Percentiles rank a stretch among this genome's conserved stretches.
These are phyloP conservation scores for Hura crepitans DNA, from an alignment of 441 rosid species.

Conservation along the genomic window DNA sequence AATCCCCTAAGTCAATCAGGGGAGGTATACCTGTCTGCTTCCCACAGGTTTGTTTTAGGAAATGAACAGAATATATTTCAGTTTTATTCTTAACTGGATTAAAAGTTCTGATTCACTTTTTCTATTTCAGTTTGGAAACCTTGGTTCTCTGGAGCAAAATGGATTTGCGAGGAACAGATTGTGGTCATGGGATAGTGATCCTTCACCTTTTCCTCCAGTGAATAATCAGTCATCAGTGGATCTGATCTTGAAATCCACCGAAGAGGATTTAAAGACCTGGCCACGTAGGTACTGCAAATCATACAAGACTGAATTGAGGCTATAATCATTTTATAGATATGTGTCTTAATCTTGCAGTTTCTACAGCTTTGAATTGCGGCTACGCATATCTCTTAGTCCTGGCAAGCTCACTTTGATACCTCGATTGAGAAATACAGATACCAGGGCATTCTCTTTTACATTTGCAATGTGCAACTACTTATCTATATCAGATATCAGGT, in stretches of 20 bases:
- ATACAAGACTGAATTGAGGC: neutral
- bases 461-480: constrained; percentile 88
- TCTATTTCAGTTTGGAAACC: constrained; percentile 59
- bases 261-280: constrained; percentile 84
- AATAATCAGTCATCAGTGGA: constrained; percentile 52
- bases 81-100: neutral
- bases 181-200: constrained; percentile 72
- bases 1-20: constrained; percentile 65
- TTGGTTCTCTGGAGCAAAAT: constrained; percentile 68
- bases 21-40: constrained; percentile 96
- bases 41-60: constrained; percentile 66
- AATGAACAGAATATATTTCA: constrained; percentile 14
- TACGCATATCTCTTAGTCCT: constrained; percentile 66
- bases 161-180: constrained; percentile 93
- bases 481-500: constrained; percentile 91
- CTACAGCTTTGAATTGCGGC: constrained; percentile 76
- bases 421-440: constrained; percentile 88
- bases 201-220: constrained; percentile 55
- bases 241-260: constrained; percentile 72
- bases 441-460: constrained; percentile 79
- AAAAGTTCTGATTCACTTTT: constrained; percentile 15
- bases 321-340: neutral
- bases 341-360: constrained; percentile 20
- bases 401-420: constrained; percentile 82
- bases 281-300: constrained; percentile 53